Base-by-base conservation (phyloP, 2,329 filamentous ascomycete species). In the Fusarium sp. region DNA sequence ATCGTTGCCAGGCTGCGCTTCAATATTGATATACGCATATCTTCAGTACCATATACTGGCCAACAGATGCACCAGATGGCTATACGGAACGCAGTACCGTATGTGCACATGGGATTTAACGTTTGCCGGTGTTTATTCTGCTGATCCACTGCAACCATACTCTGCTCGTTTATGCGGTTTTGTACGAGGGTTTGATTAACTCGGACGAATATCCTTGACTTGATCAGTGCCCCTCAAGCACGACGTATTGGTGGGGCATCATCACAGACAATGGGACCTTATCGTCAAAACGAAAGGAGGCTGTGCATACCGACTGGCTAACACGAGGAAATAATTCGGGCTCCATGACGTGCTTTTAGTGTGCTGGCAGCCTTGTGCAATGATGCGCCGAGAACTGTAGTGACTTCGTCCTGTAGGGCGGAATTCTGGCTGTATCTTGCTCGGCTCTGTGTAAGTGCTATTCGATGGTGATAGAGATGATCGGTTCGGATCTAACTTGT, bases 81-180 rank as follows among this genome's bases (percentile, higher is more conserved):
- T 65, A 63, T 68, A 57, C 72, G 56, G 60, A 72, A 56, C 46
- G 57, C 31, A 70, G 63, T 74, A 59, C 72, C 72, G 70, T 69
- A 23, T 23, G 23, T 57, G 67, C 44, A 57, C 62, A 49, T 44
- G 34, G 38, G 16, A 44, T 66, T 62, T 56, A 45, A 60, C 47
- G 40, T 50, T 60, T 57, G 46, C 36, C 59, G 41, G 50, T 57
- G 42, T 52, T 42, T 63, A n/a, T 53, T 46, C 34, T 59, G 67
- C 41, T 41, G 67, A 70, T 67, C 62, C 57, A 65, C 49, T 42
- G 36, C n/a, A 52, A 47, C 53, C 46, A n/a, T 44, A 23, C 15
- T 40, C 28, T 20, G 31, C 30, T 38, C 20, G 23, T 38, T 45
- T 36, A 38, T 66, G 46, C 37, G 37, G 33, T 40, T 45, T 44